Percentiles rank a stretch among this genome's conserved stretches.
These are phyloP conservation scores for Oryza meyeriana DNA, from an alignment of 176 grass and related monocot species.

Conservation along the genomic window DNA sequence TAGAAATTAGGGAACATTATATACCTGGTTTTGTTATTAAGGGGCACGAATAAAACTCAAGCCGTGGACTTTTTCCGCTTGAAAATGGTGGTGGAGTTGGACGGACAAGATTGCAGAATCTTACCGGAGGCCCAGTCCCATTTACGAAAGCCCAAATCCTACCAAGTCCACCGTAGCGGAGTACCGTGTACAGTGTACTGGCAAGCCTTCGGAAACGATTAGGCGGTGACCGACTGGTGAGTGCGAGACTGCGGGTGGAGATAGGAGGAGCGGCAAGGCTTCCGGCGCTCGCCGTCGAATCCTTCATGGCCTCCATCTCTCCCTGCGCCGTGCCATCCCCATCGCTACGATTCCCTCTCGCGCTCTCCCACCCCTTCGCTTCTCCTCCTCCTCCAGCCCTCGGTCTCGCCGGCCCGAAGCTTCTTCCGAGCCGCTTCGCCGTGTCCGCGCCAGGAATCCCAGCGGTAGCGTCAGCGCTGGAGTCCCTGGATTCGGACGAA, in stretches of 20 bases:
- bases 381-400: constrained; percentile 13
- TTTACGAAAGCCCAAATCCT: neutral
- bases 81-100: neutral
- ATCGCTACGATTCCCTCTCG: constrained; percentile 30
- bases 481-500: constrained; percentile 30
- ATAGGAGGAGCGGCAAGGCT: constrained; percentile 21
- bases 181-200: too few relatives aligned
- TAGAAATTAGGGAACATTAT: too few relatives aligned
- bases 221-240: constrained; percentile 10
- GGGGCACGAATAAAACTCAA: too few relatives aligned
- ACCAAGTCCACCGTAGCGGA: neutral
- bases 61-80: too few relatives aligned
- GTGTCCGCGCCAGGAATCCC: neutral
- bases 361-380: constrained; percentile 23
- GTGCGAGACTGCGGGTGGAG: neutral
- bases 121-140: neutral
- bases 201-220: constrained; percentile 12
- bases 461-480: constrained; percentile 28
- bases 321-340: constrained; percentile 36
- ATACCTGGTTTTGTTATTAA: too few relatives aligned
- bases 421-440: constrained; percentile 7
- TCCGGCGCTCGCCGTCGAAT: constrained; percentile 8
- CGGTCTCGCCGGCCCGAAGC: constrained; percentile 15
- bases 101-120: constrained; percentile 21
- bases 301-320: constrained; percentile 37